Evolutionary conservation across 306 rosid species (phyloP).

Genomic region (Elaeagnus macrophylla): DNA sequence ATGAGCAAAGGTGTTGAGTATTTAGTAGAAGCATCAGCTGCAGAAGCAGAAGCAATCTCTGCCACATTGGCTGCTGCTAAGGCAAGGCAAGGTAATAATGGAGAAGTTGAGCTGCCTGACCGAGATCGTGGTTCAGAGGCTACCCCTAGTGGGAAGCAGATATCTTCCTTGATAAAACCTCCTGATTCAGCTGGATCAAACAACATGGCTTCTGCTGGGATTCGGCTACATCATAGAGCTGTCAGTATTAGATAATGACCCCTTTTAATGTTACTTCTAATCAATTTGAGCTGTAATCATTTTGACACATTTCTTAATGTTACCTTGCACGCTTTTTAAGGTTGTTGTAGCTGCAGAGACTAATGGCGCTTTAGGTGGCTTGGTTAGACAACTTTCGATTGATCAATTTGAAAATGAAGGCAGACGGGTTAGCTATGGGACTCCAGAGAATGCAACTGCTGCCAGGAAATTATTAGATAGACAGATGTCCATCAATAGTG

Average conservation of each 20-base stretch:
- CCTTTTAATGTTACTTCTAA: constrained; percentile 8
- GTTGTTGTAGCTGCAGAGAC: constrained; percentile 99
- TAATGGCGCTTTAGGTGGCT: constrained; percentile 94
- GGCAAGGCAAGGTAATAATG: constrained; percentile 82
- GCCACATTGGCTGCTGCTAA: constrained; percentile 98
- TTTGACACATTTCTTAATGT: constrained; percentile 7
- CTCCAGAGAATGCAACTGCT: constrained; percentile 97
- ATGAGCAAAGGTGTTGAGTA: constrained; percentile 93
- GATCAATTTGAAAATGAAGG: constrained; percentile 99
- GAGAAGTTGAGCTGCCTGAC: constrained; percentile 88
- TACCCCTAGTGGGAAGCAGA: constrained; percentile 92
- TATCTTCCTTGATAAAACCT: constrained; percentile 74
- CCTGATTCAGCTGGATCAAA: constrained; percentile 66
- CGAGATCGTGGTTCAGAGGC: constrained; percentile 97
- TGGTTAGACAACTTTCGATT: constrained; percentile 98
- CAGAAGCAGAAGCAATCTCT: constrained; percentile 99
- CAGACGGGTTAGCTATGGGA: constrained; percentile 94
- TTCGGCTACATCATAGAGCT: constrained; percentile 98
- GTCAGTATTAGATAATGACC: constrained; percentile 43
- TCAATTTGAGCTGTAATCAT: constrained; percentile 10
- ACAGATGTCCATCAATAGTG: constrained; percentile 95
- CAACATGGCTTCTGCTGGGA: constrained; percentile 71
- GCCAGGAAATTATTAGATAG: constrained; percentile 93
- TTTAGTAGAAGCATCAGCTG: constrained; percentile 97
- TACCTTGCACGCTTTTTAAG: constrained; percentile 37